Conservation (phyloP, 1,284 basidiomycete genomes). For the Stygiomarasmius scandens region DNA sequence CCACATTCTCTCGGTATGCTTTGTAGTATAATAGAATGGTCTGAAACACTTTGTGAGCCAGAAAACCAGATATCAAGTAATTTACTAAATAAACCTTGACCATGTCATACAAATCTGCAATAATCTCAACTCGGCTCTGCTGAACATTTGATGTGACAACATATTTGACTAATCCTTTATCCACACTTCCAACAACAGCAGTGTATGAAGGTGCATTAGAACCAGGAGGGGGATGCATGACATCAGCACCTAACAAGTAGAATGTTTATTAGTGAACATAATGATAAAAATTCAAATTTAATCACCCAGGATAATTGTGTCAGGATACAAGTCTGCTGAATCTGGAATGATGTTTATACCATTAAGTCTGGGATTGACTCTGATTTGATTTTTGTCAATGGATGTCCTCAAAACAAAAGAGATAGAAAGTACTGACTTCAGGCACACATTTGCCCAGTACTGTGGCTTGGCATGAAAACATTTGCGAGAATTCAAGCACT, state of each 20-base stretch:
- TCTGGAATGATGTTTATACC: slow-evolving; percentile 36
- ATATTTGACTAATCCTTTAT: slow-evolving; percentile 55
- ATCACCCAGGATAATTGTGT: slow-evolving; percentile 55
- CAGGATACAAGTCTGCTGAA: slow-evolving; percentile 39
- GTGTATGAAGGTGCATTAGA: slow-evolving; percentile 57
- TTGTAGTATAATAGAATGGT: slow-evolving; percentile 43
- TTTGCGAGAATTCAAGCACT: slow-evolving; percentile 47
- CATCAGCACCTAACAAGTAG: too few species aligned
- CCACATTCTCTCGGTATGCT: slow-evolving; percentile 27
- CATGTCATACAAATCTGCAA: slow-evolving; percentile 57
- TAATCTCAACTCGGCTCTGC: slow-evolving; percentile 54
- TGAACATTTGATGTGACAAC: slow-evolving; percentile 56
- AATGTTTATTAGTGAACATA: too few species aligned
- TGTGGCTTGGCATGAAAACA: slow-evolving; percentile 45
- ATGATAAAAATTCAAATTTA: too few species aligned
- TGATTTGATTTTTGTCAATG: too few species aligned
- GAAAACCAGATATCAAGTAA: too few species aligned
- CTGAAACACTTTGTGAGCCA: too few species aligned
- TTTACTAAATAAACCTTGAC: too few species aligned
- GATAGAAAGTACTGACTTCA: slow-evolving; percentile 46
- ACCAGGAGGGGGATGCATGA: slow-evolving; percentile 58
- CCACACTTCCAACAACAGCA: slow-evolving; percentile 59
- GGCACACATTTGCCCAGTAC: slow-evolving; percentile 53
- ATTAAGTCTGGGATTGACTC: slow-evolving; percentile 15
- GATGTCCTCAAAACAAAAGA: too few species aligned